A percentile compares a stretch with the other conserved stretches of the same genome.
These are phyloP conservation scores for Penicillium sp. DNA, from an alignment of 2,329 filamentous ascomycete genomes.

Conservation along the genomic window DNA sequence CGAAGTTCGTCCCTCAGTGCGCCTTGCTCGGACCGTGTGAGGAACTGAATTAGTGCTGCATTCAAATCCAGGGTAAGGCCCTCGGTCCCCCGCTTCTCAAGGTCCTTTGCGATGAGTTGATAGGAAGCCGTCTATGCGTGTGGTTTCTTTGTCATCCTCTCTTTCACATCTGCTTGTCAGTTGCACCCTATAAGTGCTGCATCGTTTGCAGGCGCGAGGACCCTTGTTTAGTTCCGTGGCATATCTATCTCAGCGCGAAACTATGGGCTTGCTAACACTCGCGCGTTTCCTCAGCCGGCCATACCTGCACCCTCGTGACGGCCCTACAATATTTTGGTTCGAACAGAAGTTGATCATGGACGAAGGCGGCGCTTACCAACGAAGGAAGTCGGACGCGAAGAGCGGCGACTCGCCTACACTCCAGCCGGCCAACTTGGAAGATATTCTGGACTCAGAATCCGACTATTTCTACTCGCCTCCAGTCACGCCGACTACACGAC, in stretches of 20 bases:
- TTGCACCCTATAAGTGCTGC: background rate
- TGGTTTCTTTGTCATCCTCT: background rate
- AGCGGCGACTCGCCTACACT: constrained; percentile 30
- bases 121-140: constrained; percentile 11
- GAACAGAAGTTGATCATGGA: constrained; percentile 44
- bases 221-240: constrained; percentile 1
- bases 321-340: constrained; percentile 43
- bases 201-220: constrained; percentile 5
- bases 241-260: constrained; percentile 12
- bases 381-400: constrained; percentile 30
- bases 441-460: constrained; percentile 35
- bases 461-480: constrained; percentile 38
- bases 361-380: constrained; percentile 27
- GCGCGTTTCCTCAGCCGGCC: constrained; percentile 43
- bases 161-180: background rate
- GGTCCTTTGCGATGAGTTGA: constrained; percentile 10
- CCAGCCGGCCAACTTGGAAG: constrained; percentile 30
- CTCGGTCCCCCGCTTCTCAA: constrained; percentile 9
- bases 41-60: constrained; percentile 10
- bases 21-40: background rate
- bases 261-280: constrained; percentile 45
- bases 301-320: constrained; percentile 39
- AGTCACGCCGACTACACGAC: constrained; percentile 29
- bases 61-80: constrained; percentile 13
- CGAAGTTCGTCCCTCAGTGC: constrained; percentile 4